Percentiles rank a stretch among this genome's conserved stretches.
Evolutionary conservation across 495 filamentous ascomycete genomes (phyloP).

Genomic region (Neurospora africana): DNA sequence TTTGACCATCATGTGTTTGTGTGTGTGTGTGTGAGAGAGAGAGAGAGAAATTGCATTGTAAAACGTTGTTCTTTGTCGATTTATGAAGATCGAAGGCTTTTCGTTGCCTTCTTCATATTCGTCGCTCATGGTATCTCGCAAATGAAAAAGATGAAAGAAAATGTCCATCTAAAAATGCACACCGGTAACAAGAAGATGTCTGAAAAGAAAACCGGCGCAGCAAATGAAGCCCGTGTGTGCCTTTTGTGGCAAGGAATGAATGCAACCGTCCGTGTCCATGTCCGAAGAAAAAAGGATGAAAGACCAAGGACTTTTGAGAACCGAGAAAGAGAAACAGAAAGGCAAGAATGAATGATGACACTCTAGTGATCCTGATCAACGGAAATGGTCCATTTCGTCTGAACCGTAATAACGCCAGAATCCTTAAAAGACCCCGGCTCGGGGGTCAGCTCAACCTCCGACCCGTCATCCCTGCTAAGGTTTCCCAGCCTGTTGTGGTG

Average conservation of each 20-base stretch:
- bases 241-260: neutral
- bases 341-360: neutral
- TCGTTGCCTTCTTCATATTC: neutral
- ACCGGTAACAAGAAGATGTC: neutral
- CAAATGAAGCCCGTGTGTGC: neutral
- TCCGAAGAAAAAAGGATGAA: neutral
- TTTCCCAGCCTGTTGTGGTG: neutral
- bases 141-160: neutral
- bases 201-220: neutral
- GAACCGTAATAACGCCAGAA: slow-evolving; percentile 8
- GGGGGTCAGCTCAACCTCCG: slow-evolving; percentile 6
- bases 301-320: neutral
- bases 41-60: neutral
- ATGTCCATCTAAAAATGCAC: neutral
- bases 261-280: neutral
- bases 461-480: slow-evolving; percentile 7
- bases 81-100: neutral
- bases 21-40: neutral
- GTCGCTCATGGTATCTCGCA: neutral
- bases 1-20: neutral
- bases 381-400: slow-evolving; percentile 14
- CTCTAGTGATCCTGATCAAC: neutral
- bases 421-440: neutral
- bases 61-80: neutral
- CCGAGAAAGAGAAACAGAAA: neutral